phyloP scores from a whole-genome alignment of 768 basidiomycete genomes.

The Suillus discolor region DNA sequence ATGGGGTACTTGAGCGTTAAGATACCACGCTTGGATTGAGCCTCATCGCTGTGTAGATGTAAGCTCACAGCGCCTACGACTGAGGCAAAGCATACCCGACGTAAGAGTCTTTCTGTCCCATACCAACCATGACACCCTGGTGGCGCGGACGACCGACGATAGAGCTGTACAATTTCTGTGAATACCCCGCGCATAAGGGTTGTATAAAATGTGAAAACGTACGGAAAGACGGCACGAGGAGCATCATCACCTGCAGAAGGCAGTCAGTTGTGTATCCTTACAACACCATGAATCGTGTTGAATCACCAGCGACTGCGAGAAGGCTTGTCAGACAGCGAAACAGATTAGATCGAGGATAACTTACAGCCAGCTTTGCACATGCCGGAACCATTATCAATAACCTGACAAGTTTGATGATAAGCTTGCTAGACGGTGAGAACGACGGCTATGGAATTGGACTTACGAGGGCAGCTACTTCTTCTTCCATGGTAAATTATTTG shows the following conservation, averaged over 20 bases:
- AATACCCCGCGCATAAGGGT: background rate
- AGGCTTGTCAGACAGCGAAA: constrained; percentile 22
- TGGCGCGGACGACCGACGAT: constrained; percentile 96
- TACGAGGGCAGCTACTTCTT: constrained; percentile 63
- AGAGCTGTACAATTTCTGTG: constrained; percentile 51
- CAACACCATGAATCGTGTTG: background rate
- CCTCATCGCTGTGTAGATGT: constrained; percentile 66
- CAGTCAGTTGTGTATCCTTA: background rate
- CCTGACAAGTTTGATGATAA: constrained; percentile 42
- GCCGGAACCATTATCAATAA: constrained; percentile 94
- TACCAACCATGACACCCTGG: constrained; percentile 95
- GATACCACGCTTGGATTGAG: constrained; percentile 94
- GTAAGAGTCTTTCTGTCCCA: constrained; percentile 96
- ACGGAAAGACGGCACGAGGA: constrained; percentile 95
- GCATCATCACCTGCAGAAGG: constrained; percentile 75
- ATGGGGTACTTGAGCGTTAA: constrained; percentile 92
- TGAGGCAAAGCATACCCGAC: constrained; percentile 62
- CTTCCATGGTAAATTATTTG: constrained; percentile 51
- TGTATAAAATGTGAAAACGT: constrained; percentile 37
- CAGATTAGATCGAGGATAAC: constrained; percentile 36
- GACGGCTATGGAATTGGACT: constrained; percentile 16
- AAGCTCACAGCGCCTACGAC: constrained; percentile 3
- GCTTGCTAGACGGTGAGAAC: constrained; percentile 4
- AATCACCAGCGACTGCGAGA: constrained; percentile 61
- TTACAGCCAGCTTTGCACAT: constrained; percentile 99